Evolutionary conservation across 23 red algal genomes (phyloP), one percentile per base, ranked within the genome.

Genomic region (Gracilariopsis chorda): DNA sequence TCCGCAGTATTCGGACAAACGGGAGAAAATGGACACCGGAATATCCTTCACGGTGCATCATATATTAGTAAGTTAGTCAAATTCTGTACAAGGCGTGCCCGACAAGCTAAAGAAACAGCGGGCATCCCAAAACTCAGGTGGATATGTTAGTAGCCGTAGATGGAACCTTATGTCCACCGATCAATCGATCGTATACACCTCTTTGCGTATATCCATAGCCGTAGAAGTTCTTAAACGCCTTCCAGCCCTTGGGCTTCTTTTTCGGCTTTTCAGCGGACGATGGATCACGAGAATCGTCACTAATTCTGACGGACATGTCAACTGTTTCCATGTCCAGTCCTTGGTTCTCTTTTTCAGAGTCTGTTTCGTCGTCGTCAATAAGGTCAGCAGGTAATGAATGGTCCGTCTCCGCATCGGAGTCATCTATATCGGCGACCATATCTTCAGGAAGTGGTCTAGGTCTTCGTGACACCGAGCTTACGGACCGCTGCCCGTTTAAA

Each of bases 371-470:
- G 48, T 41, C 52, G 76, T n/a, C 76, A 55, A 80, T 59, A 17
- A 80, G 20, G 39, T 80, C 32, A 35, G 24, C 76, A 59, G 48
- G 76, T 41, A 59, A 53, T 41, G 76, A 57, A 80, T 80, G 48
- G 68, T 78, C 85, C 51, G 85, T 89, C 69, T 89, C 85, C 48
- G 85, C 68, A 29, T 89, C 85, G 65, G 69, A 89, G 53, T 78
- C 85, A 69, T 89, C 85, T 55, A 89, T 89, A 19, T 89, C 85
- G 29, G 72, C 85, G 37, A 89, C 85, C 85, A 89, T 89, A 89
- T 89, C 85, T 51, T 89, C 85, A 12, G 85, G 85, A 57, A 89
- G 69, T 63, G 85, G 85, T 59, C 85, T 77, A 60, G 85, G 85
- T 65, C 52, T 77, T 63, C 85, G 85, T 39, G 59, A 70, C 51